Evolutionary conservation across 2,329 filamentous ascomycete genomes (phyloP).

Genomic region (Beauveria sp.): DNA sequence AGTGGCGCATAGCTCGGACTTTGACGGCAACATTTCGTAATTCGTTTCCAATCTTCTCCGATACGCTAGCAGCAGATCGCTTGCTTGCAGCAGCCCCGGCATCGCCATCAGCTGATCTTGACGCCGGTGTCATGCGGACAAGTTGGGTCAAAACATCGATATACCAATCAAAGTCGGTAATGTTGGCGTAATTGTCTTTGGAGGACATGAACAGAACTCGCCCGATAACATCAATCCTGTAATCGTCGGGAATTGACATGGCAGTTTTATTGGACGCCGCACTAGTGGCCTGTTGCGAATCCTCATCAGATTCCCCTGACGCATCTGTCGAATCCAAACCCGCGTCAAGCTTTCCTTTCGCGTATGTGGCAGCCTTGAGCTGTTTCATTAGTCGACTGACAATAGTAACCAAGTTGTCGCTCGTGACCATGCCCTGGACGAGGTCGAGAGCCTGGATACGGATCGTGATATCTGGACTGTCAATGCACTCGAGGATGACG

Average conservation of each 20-base stretch:
- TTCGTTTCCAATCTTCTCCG: slow-evolving; percentile 72
- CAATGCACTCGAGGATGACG: slow-evolving; percentile 92
- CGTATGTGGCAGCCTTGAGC: slow-evolving; percentile 57
- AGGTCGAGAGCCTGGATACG: slow-evolving; percentile 86
- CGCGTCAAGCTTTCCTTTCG: slow-evolving; percentile 35
- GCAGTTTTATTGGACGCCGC: slow-evolving; percentile 30
- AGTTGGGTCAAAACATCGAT: slow-evolving; percentile 83
- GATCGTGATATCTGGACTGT: slow-evolving; percentile 93
- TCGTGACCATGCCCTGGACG: slow-evolving; percentile 87
- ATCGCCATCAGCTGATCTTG: slow-evolving; percentile 33
- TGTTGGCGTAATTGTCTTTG: slow-evolving; percentile 75
- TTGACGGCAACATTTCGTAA: slow-evolving; percentile 86
- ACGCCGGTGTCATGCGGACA: slow-evolving; percentile 59
- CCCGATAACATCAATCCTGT: slow-evolving; percentile 72
- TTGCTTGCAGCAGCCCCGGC: slow-evolving; percentile 21
- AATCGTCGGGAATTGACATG: slow-evolving; percentile 73
- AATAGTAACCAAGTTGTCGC: slow-evolving; percentile 74
- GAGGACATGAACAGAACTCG: slow-evolving; percentile 86
- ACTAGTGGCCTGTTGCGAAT: slow-evolving; percentile 36
- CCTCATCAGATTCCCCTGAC: slow-evolving; percentile 41
- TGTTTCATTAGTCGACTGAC: slow-evolving; percentile 85
- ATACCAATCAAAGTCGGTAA: slow-evolving; percentile 96
- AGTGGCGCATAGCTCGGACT: slow-evolving; percentile 71
- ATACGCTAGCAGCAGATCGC: slow-evolving; percentile 32
- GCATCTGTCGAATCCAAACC: slow-evolving; percentile 38